Evolutionary conservation across 2,329 filamentous ascomycete species (phyloP).

Genomic region (Arthrobotrys conoides): DNA sequence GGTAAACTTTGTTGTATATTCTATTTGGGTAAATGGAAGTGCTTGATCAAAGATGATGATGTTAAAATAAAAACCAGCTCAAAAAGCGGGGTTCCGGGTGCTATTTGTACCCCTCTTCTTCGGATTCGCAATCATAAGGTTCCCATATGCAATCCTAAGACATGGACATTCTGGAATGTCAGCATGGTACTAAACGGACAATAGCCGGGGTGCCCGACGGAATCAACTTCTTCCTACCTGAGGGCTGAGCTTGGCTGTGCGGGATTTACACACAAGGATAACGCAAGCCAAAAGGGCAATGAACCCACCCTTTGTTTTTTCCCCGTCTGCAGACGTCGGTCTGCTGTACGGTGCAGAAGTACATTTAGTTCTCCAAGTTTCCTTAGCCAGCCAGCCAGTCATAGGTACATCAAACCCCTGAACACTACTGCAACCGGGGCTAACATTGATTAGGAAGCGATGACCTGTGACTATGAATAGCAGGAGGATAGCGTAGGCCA

Average conservation of each 20-base stretch:
- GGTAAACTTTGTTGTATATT: slow-evolving; percentile 20
- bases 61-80: slow-evolving; percentile 14
- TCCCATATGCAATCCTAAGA: slow-evolving; percentile 20
- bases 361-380: not conserved
- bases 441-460: slow-evolving; percentile 43
- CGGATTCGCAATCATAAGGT: slow-evolving; percentile 49
- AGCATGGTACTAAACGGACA: slow-evolving; percentile 54
- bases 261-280: slow-evolving; percentile 59
- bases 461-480: slow-evolving; percentile 51
- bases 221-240: slow-evolving; percentile 21
- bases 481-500: slow-evolving; percentile 47
- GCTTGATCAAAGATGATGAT: slow-evolving; percentile 45
- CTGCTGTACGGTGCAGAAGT: slow-evolving; percentile 4
- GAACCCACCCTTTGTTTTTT: slow-evolving; percentile 33
- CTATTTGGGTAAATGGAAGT: not conserved
- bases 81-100: slow-evolving; percentile 52
- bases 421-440: slow-evolving; percentile 45
- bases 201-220: slow-evolving; percentile 58
- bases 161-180: slow-evolving; percentile 56
- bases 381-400: slow-evolving; percentile 30
- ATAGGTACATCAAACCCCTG: slow-evolving; percentile 33
- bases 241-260: slow-evolving; percentile 61
- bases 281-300: slow-evolving; percentile 59
- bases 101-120: slow-evolving; percentile 60
- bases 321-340: slow-evolving; percentile 42